phyloP scores from a whole-genome alignment of 257 asterid genomes.

The Nicotiana paniculata region DNA sequence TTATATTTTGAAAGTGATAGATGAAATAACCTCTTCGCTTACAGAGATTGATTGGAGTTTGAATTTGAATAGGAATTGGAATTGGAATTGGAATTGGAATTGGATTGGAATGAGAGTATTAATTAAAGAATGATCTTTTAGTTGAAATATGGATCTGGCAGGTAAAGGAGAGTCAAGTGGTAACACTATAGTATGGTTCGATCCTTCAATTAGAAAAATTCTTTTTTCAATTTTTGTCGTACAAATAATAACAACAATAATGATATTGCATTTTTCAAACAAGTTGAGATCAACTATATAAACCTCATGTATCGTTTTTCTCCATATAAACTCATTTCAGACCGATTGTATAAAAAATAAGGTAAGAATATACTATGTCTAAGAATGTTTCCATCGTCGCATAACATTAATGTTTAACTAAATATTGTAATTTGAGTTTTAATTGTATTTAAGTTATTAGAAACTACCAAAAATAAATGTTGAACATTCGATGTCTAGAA shows the following conservation, averaged over 20 bases:
- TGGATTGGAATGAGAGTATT: background rate
- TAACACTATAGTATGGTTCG: background rate
- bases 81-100: background rate
- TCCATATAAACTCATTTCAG: no score
- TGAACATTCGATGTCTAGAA: background rate
- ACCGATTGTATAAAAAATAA: no score
- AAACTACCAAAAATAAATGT: background rate
- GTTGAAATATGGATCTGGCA: background rate
- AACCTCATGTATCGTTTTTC: no score
- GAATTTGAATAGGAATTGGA: background rate
- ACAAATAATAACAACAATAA: background rate
- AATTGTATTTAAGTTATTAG: background rate
- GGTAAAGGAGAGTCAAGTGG: background rate
- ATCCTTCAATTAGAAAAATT: background rate
- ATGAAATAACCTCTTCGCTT: conserved; percentile 15
- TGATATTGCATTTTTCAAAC: no score
- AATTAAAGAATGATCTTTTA: background rate
- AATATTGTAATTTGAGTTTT: background rate
- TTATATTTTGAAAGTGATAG: conserved; percentile 12
- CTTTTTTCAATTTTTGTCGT: background rate
- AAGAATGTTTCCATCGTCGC: no score
- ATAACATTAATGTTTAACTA: no score
- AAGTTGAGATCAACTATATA: no score
- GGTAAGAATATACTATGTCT: no score
- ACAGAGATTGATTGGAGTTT: conserved; percentile 14